Base-by-base conservation (phyloP, 2,329 filamentous ascomycete genomes). In the Diaporthe australafricana region DNA sequence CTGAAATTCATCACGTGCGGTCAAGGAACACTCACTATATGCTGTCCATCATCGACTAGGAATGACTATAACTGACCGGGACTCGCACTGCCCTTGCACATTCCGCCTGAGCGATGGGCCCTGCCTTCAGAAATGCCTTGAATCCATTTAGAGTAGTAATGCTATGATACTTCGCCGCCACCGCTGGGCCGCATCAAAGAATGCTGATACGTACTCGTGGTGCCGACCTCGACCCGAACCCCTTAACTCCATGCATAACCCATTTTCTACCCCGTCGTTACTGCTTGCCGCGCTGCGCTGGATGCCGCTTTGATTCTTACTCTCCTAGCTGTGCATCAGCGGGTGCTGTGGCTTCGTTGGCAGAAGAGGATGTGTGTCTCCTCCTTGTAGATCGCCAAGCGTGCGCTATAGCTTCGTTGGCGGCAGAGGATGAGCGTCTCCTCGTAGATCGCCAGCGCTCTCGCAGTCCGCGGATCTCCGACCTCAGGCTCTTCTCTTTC, bases 241-340 rank as follows among this genome's bases (percentile, higher is more conserved):
- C 60, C 45, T 47, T 9, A 55, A 70, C 68, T 45, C 68, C 68
- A 38, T 20, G 47, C 68, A 47, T n/a, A 30, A n/a, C 50, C 60
- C 38, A 2, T 25, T 42, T 53, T 20, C 22, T 22, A 32, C 38
- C 60, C 17, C n/a, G 45, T 12, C 11, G 12, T 35, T 27, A n/a
- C 32, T 47, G 40, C 12, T 48, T 63, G 60, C 45, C 38, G 7
- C 47, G 9, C 20, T 12, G 30, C 60, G 17, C 4, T 20, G 7
- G 16, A 65, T 27, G 30, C 45, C 22, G 42, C 60, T 20, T 50
- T 5, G 20, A 5, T 1, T 12, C 3, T 35, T 9, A 12, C 6
- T 40, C 22, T 11, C 20, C 60, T 14, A 7, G 25, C 2, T 17
- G 1, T 50, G 35, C 42, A 35, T 7, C 60, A 22, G 20, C 14